Base-by-base conservation (phyloP, 192 early-diverging fungal genomes). In the Kickxella alabastrina region DNA sequence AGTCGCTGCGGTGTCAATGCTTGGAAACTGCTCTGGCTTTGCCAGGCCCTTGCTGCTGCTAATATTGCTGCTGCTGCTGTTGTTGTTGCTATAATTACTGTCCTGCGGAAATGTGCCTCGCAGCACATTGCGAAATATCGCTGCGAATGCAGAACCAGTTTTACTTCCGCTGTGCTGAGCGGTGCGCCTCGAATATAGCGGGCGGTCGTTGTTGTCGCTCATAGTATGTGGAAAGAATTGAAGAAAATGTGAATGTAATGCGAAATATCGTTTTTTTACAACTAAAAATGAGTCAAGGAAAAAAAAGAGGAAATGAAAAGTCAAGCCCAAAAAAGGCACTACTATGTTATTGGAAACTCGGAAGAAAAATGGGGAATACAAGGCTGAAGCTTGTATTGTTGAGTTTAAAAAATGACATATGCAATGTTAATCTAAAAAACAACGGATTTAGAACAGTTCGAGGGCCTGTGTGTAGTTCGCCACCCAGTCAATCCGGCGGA, bases 61-160 rank as follows among this genome's bases (percentile, higher is more conserved):
- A n/a, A n/a, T n/a, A n/a, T n/a, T n/a, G n/a, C n/a, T n/a, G n/a
- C n/a, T n/a, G 42, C 25, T 37, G 18, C 17, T 27, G 19, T 17
- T n/a, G n/a, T n/a, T n/a, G n/a, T 57, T 43, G 51, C 41, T 52
- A 21, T 68, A 57, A 27, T 49, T 36, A 31, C 42, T 28, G 4
- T 49, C 31, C 12, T 32, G 31, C 12, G 31, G 45, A 43, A 75
- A 75, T 4, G 72, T 37, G 57, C 65, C 55, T 36, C 52, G 57
- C 38, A 75, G 52, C 48, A 68, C 53, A 53, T 65, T 63, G 36
- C 72, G 72, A 37, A 75, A 61, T 15, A 75, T 36, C 4, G 54
- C 40, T 6, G 41, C 49, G 10, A 75, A 27, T 27, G 55, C 36
- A 21, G 57, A 18, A 43, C 62, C 38, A 10, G 36, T 21, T 12